Evolutionary conservation across 768 basidiomycete genomes (phyloP).

Genomic region (Mycena pura): DNA sequence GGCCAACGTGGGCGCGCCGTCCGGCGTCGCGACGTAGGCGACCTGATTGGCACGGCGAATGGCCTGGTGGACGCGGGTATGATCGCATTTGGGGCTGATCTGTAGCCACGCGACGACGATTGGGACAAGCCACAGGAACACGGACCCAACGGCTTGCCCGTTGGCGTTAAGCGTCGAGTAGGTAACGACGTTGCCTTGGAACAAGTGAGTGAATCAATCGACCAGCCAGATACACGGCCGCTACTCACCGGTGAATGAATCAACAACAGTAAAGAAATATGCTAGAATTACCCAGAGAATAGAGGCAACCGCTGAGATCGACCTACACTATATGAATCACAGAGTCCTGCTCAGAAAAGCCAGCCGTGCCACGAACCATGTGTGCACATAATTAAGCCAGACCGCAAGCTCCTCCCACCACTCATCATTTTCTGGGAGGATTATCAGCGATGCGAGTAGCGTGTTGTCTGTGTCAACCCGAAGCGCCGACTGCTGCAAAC

Average conservation of each 20-base stretch:
- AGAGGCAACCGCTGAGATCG: slow-evolving; percentile 21
- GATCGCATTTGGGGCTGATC: slow-evolving; percentile 49
- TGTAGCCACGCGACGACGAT: slow-evolving; percentile 43
- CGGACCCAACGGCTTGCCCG: slow-evolving; percentile 47
- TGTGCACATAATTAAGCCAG: slow-evolving; percentile 43
- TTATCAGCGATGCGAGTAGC: slow-evolving; percentile 43
- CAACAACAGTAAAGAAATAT: slow-evolving; percentile 23
- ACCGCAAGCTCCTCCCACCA: slow-evolving; percentile 44
- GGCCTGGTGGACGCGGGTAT: slow-evolving; percentile 36
- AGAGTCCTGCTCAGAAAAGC: neutral
- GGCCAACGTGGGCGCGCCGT: slow-evolving; percentile 13
- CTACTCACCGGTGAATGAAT: slow-evolving; percentile 22
- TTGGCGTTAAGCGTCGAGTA: slow-evolving; percentile 35
- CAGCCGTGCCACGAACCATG: slow-evolving; percentile 35
- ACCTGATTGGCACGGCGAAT: slow-evolving; percentile 37
- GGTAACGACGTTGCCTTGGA: slow-evolving; percentile 18
- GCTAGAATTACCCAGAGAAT: slow-evolving; percentile 22
- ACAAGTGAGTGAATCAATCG: too few relatives aligned
- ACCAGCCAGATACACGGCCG: neutral
- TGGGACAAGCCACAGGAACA: slow-evolving; percentile 15
- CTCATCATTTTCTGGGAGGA: slow-evolving; percentile 40
- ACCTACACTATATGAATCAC: neutral
- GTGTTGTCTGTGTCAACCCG: slow-evolving; percentile 31
- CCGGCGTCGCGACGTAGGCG: slow-evolving; percentile 33
- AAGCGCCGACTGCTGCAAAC: slow-evolving; percentile 45